phyloP scores from a whole-genome alignment of 352 stramenopile genomes.

The Elongisporangium anandrum region DNA sequence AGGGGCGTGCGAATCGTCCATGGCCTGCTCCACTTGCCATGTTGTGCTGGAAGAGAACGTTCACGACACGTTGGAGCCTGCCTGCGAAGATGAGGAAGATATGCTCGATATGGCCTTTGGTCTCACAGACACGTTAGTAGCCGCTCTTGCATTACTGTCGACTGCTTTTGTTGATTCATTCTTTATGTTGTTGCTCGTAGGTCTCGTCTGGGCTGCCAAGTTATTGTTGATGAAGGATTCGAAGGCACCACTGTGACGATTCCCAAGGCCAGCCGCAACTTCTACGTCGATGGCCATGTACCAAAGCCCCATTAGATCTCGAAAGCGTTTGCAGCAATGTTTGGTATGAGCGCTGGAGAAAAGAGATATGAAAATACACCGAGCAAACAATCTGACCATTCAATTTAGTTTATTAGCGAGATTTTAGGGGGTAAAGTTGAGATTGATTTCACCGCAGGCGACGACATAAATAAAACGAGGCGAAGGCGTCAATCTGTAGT shows the following conservation, averaged over 20 bases:
- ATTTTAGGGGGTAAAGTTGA: background rate
- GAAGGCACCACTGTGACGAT: slow-evolving; percentile 89
- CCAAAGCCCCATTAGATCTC: slow-evolving; percentile 91
- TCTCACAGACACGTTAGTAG: slow-evolving; percentile 89
- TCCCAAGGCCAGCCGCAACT: slow-evolving; percentile 96
- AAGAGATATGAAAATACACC: background rate
- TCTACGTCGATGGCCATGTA: slow-evolving; percentile 98
- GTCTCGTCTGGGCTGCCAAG: slow-evolving; percentile 90
- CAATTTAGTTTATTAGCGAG: background rate
- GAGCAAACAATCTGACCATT: background rate
- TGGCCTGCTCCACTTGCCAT: slow-evolving; percentile 98
- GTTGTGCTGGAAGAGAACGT: slow-evolving; percentile 93
- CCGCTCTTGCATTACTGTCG: background rate
- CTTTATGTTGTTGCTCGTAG: slow-evolving; percentile 15
- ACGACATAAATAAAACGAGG: background rate
- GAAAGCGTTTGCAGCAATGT: background rate
- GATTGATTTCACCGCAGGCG: background rate
- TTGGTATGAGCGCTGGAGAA: background rate
- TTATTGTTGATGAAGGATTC: slow-evolving; percentile 90
- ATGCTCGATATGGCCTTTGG: slow-evolving; percentile 99
- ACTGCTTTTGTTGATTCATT: background rate
- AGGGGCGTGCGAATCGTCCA: slow-evolving; percentile 92
- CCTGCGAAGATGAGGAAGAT: slow-evolving; percentile 97
- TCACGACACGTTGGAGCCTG: slow-evolving; percentile 89
- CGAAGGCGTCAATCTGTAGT: background rate